Base-by-base conservation (phyloP, 1,284 basidiomycete genomes). In the Leccinum laetum region DNA sequence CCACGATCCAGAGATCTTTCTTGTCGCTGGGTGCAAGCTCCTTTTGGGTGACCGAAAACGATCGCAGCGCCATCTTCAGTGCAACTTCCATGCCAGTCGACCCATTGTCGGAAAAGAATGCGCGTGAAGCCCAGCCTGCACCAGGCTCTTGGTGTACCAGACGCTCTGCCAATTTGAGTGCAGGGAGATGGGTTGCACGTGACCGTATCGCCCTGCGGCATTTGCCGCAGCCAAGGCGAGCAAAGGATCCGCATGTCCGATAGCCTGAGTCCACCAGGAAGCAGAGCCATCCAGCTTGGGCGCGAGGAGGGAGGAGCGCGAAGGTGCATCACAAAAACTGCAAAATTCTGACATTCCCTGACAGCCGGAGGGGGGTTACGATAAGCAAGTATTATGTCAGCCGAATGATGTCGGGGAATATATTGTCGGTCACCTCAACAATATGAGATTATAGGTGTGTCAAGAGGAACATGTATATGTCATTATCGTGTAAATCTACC, bases 231-330 rank as follows among this genome's bases (percentile, higher is more conserved):
- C 95, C 32, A 95, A 81, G 0, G 94, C 90, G 11, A 98, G 83
- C 0, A 87, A 80, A 0, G 93, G 86, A 64, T 93, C 81, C 0
- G 87, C 90, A 73, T 99, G 97, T 0, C 96, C 96, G 55, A 98
- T 79, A 0, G 91, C 88, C 79, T 99, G 97, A 0, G 97, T 99
- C 95, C 97, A 99, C 97, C 97, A 99, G 14, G 95, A 97, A 1
- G 97, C 96, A 0, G 95, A 97, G 8, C 94, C 92, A 73, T 98
- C 97, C 67, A 96, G 88, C 68, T 93, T 87, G 2, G 92, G 88
- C 53, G 83, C 80, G 6, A 97, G 80, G 32, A 92, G 74, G 44
- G 86, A 26, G 49, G 86, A n/a, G 9, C 21, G 52, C 18, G 44
- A 66, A 9, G 65, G 69, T 26, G 4, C 24, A 26, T 26, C 24